These are phyloP conservation scores for Amylostereum chailletii DNA, from an alignment of 1,284 basidiomycete species.

Conservation along the genomic window DNA sequence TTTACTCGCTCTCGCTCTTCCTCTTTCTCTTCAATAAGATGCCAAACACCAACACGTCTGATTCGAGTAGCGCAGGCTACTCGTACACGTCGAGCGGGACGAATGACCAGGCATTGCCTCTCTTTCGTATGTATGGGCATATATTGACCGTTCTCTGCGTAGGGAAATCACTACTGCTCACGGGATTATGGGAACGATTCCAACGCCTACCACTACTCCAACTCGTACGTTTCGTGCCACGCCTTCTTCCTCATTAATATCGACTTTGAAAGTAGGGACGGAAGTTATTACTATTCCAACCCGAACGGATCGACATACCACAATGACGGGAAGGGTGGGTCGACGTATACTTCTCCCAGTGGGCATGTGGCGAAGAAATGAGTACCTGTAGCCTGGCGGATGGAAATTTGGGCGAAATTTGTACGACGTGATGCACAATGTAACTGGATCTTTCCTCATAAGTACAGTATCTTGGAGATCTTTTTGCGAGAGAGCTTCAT, in stretches of 20 bases:
- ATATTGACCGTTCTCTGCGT: not conserved
- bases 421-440: too few species aligned
- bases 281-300: slow-evolving; percentile 54
- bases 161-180: slow-evolving; percentile 53
- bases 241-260: slow-evolving; percentile 2
- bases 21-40: too few species aligned
- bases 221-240: slow-evolving; percentile 24
- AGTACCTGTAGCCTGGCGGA: not conserved
- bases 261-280: slow-evolving; percentile 27
- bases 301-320: slow-evolving; percentile 54
- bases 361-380: slow-evolving; percentile 19
- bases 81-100: slow-evolving; percentile 38
- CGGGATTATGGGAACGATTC: slow-evolving; percentile 32
- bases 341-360: slow-evolving; percentile 42
- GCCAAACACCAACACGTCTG: too few species aligned
- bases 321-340: slow-evolving; percentile 36
- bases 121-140: not conserved
- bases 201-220: slow-evolving; percentile 51
- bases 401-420: too few species aligned
- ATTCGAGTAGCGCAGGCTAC: slow-evolving; percentile 17
- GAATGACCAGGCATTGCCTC: slow-evolving; percentile 34
- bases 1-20: too few species aligned
- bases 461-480: too few species aligned
- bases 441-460: too few species aligned
- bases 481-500: too few species aligned